Conservation (phyloP, 371 early-diverging fungal species). For the Smittium culicis region DNA sequence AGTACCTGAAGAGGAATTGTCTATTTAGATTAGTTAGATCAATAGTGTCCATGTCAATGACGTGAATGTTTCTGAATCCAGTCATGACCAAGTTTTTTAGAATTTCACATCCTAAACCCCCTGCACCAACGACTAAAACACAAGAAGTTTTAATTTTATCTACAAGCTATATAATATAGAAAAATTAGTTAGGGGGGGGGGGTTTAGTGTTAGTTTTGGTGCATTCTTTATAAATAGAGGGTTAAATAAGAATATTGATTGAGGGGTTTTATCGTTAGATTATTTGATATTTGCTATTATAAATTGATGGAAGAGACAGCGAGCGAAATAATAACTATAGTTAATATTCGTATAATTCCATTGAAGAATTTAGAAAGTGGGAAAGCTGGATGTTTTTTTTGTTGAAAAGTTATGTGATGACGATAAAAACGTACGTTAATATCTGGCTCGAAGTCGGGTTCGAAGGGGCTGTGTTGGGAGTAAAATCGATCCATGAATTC, state of each 20-base stretch:
- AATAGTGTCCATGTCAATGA: constrained; percentile 95
- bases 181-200: constrained; percentile 50
- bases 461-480: too few species aligned
- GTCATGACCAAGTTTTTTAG: constrained; percentile 84
- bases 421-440: too few species aligned
- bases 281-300: background rate
- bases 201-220: constrained; percentile 30
- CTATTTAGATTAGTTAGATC: constrained; percentile 97
- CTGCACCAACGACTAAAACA: constrained; percentile 78
- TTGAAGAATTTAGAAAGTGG: too few species aligned
- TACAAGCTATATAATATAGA: constrained; percentile 61
- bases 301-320: background rate
- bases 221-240: background rate
- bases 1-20: constrained; percentile 88
- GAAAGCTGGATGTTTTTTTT: too few species aligned
- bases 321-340: too few species aligned
- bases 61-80: constrained; percentile 71
- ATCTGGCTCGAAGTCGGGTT: too few species aligned
- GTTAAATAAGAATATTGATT: background rate
- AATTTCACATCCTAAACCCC: constrained; percentile 99
- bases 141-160: constrained; percentile 62
- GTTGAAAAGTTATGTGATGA: too few species aligned
- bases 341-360: too few species aligned
- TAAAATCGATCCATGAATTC: too few species aligned
- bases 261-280: background rate